These are phyloP conservation scores for Amanita inopinata DNA, from an alignment of 768 basidiomycete genomes.

Conservation along the genomic window DNA sequence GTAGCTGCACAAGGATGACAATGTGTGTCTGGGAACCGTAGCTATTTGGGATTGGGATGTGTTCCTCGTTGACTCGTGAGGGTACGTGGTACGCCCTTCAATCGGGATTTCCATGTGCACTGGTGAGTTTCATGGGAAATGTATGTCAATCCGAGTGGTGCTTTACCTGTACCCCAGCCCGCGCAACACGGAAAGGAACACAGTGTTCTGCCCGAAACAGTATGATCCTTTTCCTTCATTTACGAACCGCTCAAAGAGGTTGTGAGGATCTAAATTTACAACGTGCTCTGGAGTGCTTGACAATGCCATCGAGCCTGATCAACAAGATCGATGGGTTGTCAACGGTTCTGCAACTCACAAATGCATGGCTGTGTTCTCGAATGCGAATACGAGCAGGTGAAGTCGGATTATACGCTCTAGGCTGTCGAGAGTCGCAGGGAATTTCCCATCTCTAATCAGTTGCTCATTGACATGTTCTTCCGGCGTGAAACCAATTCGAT, in stretches of 20 bases:
- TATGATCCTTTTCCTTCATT: constrained; percentile 15
- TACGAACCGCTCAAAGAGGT: constrained; percentile 13
- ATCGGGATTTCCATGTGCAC: too few relatives aligned
- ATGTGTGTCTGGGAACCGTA: constrained; percentile 1
- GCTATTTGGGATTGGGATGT: not conserved
- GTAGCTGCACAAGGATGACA: constrained; percentile 8
- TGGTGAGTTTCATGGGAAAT: not conserved
- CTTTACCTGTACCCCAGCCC: constrained; percentile 16
- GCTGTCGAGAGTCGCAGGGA: constrained; percentile 19
- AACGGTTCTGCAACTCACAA: constrained; percentile 19
- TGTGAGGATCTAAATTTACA: constrained; percentile 6
- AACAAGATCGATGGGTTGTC: not conserved
- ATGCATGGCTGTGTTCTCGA: constrained; percentile 29
- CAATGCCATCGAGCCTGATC: not conserved
- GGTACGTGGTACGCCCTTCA: constrained; percentile 5
- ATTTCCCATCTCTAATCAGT: constrained; percentile 13
- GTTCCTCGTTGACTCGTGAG: constrained; percentile 4
- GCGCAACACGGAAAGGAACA: constrained; percentile 15
- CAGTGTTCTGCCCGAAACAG: constrained; percentile 15
- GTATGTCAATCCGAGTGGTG: not conserved
- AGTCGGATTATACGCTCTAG: constrained; percentile 18
- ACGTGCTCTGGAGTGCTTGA: not conserved
- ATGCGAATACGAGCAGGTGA: constrained; percentile 25
- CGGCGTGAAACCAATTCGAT: constrained; percentile 15
- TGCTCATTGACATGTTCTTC: constrained; percentile 9